Conservation (phyloP, 495 filamentous ascomycete species). For the Aspergillus nidulans region DNA sequence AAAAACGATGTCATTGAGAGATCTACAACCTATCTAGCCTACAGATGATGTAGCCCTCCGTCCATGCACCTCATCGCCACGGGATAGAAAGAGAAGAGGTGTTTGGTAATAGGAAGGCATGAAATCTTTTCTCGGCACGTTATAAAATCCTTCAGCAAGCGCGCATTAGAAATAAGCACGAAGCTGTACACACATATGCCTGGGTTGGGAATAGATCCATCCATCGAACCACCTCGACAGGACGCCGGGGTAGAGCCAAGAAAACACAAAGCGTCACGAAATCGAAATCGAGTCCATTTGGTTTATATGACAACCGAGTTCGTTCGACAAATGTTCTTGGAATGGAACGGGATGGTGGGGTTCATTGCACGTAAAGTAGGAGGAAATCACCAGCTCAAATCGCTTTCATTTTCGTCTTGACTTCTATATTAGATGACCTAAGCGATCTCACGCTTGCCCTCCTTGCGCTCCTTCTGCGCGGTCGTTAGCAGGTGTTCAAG, state of each 20-base stretch:
- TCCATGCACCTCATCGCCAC: conserved; percentile 81
- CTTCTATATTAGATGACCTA: conserved; percentile 48
- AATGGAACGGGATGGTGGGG: conserved; percentile 9
- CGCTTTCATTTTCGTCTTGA: conserved; percentile 30
- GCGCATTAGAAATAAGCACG: conserved; percentile 66
- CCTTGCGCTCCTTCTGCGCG: conserved; percentile 90
- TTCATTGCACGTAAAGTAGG: conserved; percentile 38
- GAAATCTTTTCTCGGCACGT: conserved; percentile 82
- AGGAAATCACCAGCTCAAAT: conserved; percentile 36
- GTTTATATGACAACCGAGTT: conserved; percentile 18
- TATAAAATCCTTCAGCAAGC: conserved; percentile 87
- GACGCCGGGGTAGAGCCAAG: not conserved
- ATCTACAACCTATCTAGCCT: conserved; percentile 8
- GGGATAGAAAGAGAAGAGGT: conserved; percentile 51
- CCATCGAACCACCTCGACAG: not conserved
- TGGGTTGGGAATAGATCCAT: conserved; percentile 23
- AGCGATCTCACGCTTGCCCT: conserved; percentile 91
- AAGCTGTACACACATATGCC: conserved; percentile 99
- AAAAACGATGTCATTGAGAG: not conserved
- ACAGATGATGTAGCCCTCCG: conserved; percentile 63
- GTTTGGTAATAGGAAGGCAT: conserved; percentile 89
- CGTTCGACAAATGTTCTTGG: conserved; percentile 19
- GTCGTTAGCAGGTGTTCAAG: conserved; percentile 40
- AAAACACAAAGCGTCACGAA: conserved; percentile 12
- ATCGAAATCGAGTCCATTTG: conserved; percentile 19